Conservation (phyloP, 352 stramenopile genomes). For the Phytophthora tentaculata region DNA sequence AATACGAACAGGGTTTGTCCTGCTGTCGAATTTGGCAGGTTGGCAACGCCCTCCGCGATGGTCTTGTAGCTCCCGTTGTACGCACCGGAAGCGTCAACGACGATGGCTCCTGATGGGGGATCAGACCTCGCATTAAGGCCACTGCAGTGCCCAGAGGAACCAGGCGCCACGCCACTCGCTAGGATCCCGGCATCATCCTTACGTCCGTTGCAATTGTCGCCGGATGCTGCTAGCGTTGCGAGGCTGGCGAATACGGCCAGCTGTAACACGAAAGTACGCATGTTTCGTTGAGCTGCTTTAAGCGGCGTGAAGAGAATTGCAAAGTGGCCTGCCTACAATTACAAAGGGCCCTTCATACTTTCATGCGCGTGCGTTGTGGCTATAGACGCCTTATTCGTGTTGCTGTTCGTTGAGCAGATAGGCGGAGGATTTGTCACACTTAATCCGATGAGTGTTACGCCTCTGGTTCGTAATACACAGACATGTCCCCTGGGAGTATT, state of each 20-base stretch:
- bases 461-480: too few relatives aligned
- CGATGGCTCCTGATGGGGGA: conserved; percentile 6
- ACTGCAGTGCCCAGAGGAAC: neutral
- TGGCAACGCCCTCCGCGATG: conserved; percentile 7
- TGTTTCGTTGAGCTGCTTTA: neutral
- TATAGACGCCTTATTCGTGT: too few relatives aligned
- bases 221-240: neutral
- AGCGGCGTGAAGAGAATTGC: neutral
- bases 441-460: too few relatives aligned
- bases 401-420: conserved; percentile 2
- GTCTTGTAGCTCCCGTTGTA: conserved; percentile 8
- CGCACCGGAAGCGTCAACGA: conserved; percentile 15
- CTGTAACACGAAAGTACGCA: conserved; percentile 3
- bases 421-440: neutral
- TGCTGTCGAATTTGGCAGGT: conserved; percentile 1
- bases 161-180: neutral
- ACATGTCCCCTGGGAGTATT: too few relatives aligned
- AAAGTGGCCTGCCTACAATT: conserved; percentile 6
- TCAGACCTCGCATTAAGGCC: conserved; percentile 7
- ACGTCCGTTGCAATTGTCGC: neutral
- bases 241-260: neutral
- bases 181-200: neutral
- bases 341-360: too few relatives aligned
- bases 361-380: too few relatives aligned
- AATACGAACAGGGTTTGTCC: conserved; percentile 13